Evolutionary conservation across 1,284 basidiomycete species (phyloP).

Genomic region (Austroboletus olivaceoglutinosus): DNA sequence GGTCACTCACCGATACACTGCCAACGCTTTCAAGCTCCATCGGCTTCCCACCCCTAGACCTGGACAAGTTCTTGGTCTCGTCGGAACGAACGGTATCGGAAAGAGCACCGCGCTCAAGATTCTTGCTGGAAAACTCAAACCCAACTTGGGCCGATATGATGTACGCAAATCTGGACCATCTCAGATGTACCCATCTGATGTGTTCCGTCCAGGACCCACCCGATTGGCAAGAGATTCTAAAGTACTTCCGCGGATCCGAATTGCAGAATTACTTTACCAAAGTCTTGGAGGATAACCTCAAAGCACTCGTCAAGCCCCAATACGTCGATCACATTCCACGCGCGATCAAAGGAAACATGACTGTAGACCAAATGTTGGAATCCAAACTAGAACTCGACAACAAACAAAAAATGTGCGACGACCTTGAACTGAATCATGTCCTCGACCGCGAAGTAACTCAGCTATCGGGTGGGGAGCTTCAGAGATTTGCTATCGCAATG

Average conservation of each 20-base stretch:
- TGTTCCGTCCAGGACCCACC: constrained; percentile 71
- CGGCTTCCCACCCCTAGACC: constrained; percentile 92
- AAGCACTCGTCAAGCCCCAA: constrained; percentile 97
- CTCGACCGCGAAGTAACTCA: constrained; percentile 81
- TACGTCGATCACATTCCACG: constrained; percentile 98
- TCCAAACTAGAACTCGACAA: constrained; percentile 83
- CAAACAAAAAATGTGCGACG: constrained; percentile 77
- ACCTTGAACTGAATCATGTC: constrained; percentile 84
- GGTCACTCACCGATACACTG: constrained; percentile 95
- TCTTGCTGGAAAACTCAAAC: constrained; percentile 92
- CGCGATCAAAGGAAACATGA: constrained; percentile 88
- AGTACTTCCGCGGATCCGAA: constrained; percentile 96
- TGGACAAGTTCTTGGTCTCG: constrained; percentile 92
- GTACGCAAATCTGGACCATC: constrained; percentile 42
- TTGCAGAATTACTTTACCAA: constrained; percentile 99
- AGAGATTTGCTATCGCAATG: constrained; percentile 95
- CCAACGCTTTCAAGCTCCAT: constrained; percentile 98
- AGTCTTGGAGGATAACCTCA: constrained; percentile 96
- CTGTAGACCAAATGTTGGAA: constrained; percentile 87
- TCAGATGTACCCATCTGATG: constrained; percentile 1
- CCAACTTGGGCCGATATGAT: constrained; percentile 88
- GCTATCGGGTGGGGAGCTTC: constrained; percentile 92
- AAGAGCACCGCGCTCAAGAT: constrained; percentile 97
- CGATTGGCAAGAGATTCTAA: constrained; percentile 96
- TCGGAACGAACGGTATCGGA: constrained; percentile 97